Evolutionary conservation across 441 rosid genomes (phyloP).

Genomic region (Adansonia grandidieri): DNA sequence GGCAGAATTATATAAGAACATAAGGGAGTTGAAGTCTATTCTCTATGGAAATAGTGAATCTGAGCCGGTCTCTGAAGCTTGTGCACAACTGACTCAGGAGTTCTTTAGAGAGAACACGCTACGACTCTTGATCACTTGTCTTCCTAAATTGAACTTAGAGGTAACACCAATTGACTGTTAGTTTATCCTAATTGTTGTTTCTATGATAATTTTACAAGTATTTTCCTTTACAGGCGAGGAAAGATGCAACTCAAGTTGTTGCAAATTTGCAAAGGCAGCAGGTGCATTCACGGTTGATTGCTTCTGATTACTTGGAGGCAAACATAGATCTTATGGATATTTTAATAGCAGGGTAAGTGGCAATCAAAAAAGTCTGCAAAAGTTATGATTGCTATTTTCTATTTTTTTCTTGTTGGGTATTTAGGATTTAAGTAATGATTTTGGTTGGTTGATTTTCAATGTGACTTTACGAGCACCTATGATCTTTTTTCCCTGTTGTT

Average conservation of each 20-base stretch:
- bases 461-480: background rate
- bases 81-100: constrained; percentile 89
- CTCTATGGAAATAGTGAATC: constrained; percentile 93
- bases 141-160: constrained; percentile 88
- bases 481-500: background rate
- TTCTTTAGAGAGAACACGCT: constrained; percentile 83
- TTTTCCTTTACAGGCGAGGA: constrained; percentile 66
- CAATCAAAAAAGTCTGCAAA: constrained; percentile 18
- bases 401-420: background rate
- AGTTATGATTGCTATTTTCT: background rate
- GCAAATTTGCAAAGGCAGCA: constrained; percentile 96
- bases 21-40: constrained; percentile 84
- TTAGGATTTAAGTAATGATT: background rate
- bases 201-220: constrained; percentile 16
- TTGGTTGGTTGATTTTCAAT: background rate
- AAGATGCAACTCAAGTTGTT: constrained; percentile 97
- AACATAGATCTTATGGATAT: constrained; percentile 85
- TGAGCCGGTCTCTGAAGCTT: constrained; percentile 92
- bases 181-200: constrained; percentile 17
- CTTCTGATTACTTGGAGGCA: constrained; percentile 83
- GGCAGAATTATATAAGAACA: constrained; percentile 70
- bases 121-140: constrained; percentile 72
- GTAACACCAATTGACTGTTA: constrained; percentile 35
- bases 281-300: constrained; percentile 84
- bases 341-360: constrained; percentile 74